Base-by-base conservation (phyloP, 306 rosid species). In the Cicer judaicum region DNA sequence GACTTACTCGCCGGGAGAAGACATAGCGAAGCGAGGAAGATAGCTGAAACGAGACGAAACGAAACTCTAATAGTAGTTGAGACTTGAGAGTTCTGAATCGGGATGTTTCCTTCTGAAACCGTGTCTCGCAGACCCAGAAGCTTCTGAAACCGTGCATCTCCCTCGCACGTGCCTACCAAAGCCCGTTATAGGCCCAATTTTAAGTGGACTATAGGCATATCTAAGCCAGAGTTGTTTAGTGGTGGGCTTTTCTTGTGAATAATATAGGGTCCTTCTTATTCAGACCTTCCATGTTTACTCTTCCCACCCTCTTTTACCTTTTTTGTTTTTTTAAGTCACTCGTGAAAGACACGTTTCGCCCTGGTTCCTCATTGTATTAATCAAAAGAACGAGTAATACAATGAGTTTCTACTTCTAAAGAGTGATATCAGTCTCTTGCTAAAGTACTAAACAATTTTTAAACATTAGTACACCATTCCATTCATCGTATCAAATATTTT, bases 1-100 rank as follows among this genome's bases (percentile, higher is more conserved):
- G 19, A 68, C 80, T 86, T 92, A 95, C 99, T 95, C 99, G 38
- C 89, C 96, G 42, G 98, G 98, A 59, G 96, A 86, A 81, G 94
- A 91, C 98, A 93, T 89, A 70, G 87, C 53, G 14, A 77, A 79
- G 59, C 48, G 73, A 60, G 80, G 80, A 77, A 82, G 83, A 75
- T 38, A 55, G 70, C 53, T 78, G 54, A 43, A 68, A 29, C 24
- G 24, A 21, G 24, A 56, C 40, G 54, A 43, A 63, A 29, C 36
- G 71, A 65, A 65, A 66, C 77, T 53, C 60, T 63, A 7, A 11
- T 56, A 38, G 42, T 7, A 16, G 38, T 6, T 67, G 7, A 42
- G 16, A 16, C 21, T 6, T 67, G 7, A 42, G 16, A 64, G 1
- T 74, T 62, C 15, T 56, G 64, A 70, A 81, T 64, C 53, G 56